Base-by-base conservation (phyloP, 2,329 filamentous ascomycete genomes). In the Microsporum audouinii region DNA sequence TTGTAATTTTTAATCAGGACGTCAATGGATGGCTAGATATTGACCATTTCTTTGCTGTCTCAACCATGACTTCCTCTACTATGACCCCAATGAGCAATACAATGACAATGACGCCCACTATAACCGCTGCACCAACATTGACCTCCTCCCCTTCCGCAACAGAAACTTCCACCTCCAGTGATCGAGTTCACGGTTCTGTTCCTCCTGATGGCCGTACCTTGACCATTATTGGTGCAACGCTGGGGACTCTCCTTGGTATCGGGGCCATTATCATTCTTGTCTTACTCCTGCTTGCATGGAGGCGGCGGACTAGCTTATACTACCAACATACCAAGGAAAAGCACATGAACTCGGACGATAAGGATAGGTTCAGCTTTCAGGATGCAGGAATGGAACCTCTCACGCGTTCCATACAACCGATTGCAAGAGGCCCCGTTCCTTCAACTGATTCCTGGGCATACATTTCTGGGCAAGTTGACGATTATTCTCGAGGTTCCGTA, bases 1-100 rank as follows among this genome's bases (percentile, higher is more conserved):
- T 97, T 3, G 84, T 82, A 65, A 83, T 96, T 63, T 97, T 96
- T 73, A 80, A 95, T 68, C 84, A 85, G 51, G 81, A 80, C 8
- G 75, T 83, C 53, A 96, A 96, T 71, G 77, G 79, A 53, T 97
- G 92, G 92, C 73, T 88, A 27, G 86, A 96, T 69, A 80, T 88
- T 0, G 83, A 83, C 0, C 75, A 80, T 5, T 72, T 89, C 29
- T 84, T 95, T 63, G 68, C 76, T 61, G 67, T 68, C 29, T 61
- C 61, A 36, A 23, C 73, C 4, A 66, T 71, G 10, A n/a, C 59
- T n/a, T 58, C 61, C 3, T 58, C 62, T 23, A 57, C 63, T 38
- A 61, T 60, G 29, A 45, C 55, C 39, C 33, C 56, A 2, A 41
- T 51, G 5, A 47, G 39, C 33, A 43, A 17, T 17, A 36, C 39